A percentile compares a stretch with the other conserved stretches of the same genome.
Conservation (phyloP, 202 grass and related monocot species). For the Dendrocalamus latiflorus region DNA sequence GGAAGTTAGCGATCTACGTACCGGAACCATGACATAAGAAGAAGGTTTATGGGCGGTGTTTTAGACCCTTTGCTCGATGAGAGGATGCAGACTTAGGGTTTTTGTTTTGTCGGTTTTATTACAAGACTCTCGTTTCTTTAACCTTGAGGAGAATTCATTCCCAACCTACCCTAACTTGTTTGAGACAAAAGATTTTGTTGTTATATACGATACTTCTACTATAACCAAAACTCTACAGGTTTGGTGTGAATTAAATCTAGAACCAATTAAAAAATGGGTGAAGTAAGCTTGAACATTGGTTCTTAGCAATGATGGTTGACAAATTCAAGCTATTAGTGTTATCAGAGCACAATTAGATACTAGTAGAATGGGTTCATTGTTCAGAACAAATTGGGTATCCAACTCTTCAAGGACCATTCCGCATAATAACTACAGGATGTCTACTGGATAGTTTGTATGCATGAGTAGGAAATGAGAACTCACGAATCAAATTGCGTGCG, state of each 20-base stretch:
- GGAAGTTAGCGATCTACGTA: too few species aligned
- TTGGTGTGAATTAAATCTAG: background rate
- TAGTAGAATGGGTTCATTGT: background rate
- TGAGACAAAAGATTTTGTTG: too few species aligned
- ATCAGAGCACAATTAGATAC: background rate
- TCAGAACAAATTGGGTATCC: background rate
- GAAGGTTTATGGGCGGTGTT: too few species aligned
- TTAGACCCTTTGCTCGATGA: too few species aligned
- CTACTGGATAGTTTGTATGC: constrained; percentile 6
- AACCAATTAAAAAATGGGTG: background rate
- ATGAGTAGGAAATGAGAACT: constrained; percentile 29
- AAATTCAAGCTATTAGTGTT: too few species aligned
- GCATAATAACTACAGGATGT: constrained; percentile 1
- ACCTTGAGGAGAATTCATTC: too few species aligned
- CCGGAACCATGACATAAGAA: too few species aligned
- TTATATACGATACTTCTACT: background rate
- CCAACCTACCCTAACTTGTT: too few species aligned
- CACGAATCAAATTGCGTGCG: constrained; percentile 91
- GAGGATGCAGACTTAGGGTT: too few species aligned
- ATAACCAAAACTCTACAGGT: background rate
- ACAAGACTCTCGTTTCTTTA: too few species aligned
- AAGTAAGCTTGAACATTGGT: background rate
- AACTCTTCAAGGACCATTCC: background rate
- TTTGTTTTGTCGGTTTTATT: too few species aligned
- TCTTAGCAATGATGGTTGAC: background rate